Base-by-base conservation (phyloP, 306 rosid species). In the Comarum palustre region DNA sequence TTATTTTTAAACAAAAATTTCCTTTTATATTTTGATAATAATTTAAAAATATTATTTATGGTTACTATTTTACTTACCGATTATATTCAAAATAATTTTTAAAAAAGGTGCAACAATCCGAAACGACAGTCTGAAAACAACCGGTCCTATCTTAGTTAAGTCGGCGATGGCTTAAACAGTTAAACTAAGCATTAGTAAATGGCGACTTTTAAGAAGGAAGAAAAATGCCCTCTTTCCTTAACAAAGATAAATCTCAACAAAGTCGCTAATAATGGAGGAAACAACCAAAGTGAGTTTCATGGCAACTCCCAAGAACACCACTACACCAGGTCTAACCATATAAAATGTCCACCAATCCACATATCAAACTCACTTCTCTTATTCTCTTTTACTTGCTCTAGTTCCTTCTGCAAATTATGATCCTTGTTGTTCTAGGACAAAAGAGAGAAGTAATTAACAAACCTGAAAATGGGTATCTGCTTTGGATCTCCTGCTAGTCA, bases 391-490 rank as follows among this genome's bases (percentile, higher is more conserved):
- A 3, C 43, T 39, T 42, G 42, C 42, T 47, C 61, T 27, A 8
- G 11, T 29, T 59, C 65, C 38, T 5, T 29, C 38, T 24, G 31
- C 65, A 59, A 39, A 51, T 41, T 45, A 24, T 31, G 29, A 45
- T 32, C 34, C 12, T 32, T 73, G 71, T 20, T 73, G 62, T 47
- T 20, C 61, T 48, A 59, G 4, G 6, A 58, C 19, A 45, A 8
- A 12, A 59, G 11, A 31, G 27, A 12, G 15, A 25, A 46, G 32
- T 19, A 8, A 27, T 2, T 71, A 17, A 24, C 20, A 64, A 20
- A 67, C 36, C 2, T 41, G 50, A 55, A 20, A 73, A 90, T 90
- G 93, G 96, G 93, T 78, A 82, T 79, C 70, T 88, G 96, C 81
- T 81, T 71, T 52, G 74, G 86, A 77, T 82, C 80, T 80, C 77